Percentiles rank a stretch among this genome's conserved stretches.
These are phyloP conservation scores for Wickerhamomyces subpelliculosus DNA, from an alignment of 805 yeast species.

Conservation along the genomic window DNA sequence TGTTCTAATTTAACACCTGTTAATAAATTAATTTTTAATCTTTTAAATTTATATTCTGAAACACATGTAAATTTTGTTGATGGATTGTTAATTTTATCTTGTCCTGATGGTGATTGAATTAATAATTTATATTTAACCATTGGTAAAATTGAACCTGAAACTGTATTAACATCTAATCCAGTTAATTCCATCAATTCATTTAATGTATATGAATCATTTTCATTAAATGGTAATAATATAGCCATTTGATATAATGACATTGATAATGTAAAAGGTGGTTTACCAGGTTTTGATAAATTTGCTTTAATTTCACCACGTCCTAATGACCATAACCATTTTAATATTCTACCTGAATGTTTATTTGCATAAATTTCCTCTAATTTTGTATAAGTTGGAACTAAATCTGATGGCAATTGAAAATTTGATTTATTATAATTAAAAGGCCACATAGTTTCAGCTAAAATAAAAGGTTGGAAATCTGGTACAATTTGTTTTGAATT, in stretches of 20 bases:
- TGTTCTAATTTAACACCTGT: conserved; percentile 51
- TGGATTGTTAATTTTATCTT: conserved; percentile 42
- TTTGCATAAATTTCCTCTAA: conserved; percentile 62
- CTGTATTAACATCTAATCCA: conserved; percentile 53
- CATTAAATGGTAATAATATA: conserved; percentile 78
- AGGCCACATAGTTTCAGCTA: conserved; percentile 92
- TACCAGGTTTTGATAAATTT: conserved; percentile 71
- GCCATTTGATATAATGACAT: conserved; percentile 85
- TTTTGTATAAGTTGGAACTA: conserved; percentile 56
- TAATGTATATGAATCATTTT: conserved; percentile 50
- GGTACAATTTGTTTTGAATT: conserved; percentile 28
- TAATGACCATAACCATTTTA: conserved; percentile 95
- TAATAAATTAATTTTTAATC: conserved; percentile 75
- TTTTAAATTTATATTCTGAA: conserved; percentile 77
- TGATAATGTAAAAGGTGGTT: conserved; percentile 73
- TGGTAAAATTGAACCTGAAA: conserved; percentile 74
- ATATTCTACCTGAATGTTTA: conserved; percentile 79
- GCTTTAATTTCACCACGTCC: conserved; percentile 90
- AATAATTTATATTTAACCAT: conserved; percentile 73
- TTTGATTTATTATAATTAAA: conserved; percentile 32
- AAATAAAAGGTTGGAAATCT: conserved; percentile 67
- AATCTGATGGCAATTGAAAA: conserved; percentile 58
- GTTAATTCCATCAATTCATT: conserved; percentile 60
- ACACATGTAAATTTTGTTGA: conserved; percentile 64
- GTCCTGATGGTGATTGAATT: conserved; percentile 55